Evolutionary conservation across 1,139 yeast species (phyloP).

Genomic region (Sugiyamaella castrensis): DNA sequence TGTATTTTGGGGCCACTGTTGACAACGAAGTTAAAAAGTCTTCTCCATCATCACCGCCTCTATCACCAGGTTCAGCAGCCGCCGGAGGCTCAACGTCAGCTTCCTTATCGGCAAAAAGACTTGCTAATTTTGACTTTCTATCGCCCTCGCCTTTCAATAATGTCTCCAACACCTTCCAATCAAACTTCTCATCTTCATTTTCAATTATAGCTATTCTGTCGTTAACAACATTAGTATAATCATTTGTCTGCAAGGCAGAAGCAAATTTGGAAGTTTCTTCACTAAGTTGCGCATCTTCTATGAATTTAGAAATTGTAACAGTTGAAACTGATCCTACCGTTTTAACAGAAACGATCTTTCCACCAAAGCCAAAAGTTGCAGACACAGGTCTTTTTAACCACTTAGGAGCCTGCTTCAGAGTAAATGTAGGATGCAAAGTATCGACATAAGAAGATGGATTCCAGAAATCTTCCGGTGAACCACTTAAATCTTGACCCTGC

Average conservation of each 20-base stretch:
- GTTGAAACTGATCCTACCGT: conserved; percentile 39
- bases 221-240: conserved; percentile 20
- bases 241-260: conserved; percentile 52
- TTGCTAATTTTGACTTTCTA: conserved; percentile 18
- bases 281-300: conserved; percentile 39
- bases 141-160: conserved; percentile 38
- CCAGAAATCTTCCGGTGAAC: conserved; percentile 74
- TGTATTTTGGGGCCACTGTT: conserved; percentile 25
- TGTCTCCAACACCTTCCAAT: conserved; percentile 72
- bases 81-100: conserved; percentile 10
- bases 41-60: conserved; percentile 35
- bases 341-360: conserved; percentile 66
- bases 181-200: conserved; percentile 51
- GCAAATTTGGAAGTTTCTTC: conserved; percentile 47
- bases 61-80: conserved; percentile 24
- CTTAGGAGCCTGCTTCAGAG: conserved; percentile 74
- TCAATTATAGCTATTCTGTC: conserved; percentile 29
- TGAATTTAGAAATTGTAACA: conserved; percentile 52
- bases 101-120: conserved; percentile 14
- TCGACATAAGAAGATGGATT: conserved; percentile 63
- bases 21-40: conserved; percentile 33
- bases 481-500: conserved; percentile 33
- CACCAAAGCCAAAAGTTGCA: conserved; percentile 91
- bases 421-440: conserved; percentile 62
- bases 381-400: conserved; percentile 81